Evolutionary conservation across 495 filamentous ascomycete species (phyloP), one percentile per base, ranked within the genome.

Genomic region (Aspergillus leporis): DNA sequence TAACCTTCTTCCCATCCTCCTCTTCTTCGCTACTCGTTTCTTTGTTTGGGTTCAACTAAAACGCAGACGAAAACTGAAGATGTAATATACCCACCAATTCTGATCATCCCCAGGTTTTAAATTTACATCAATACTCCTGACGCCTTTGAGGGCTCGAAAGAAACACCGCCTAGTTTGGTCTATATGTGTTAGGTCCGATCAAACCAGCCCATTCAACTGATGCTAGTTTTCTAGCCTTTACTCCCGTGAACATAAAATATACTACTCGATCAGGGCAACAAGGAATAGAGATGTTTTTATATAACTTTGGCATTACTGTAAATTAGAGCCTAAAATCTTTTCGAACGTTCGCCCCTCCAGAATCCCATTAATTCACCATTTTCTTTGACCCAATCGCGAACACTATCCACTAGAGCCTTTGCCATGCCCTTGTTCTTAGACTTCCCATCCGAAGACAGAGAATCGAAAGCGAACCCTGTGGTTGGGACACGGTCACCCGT

Each of bases 361-460:
- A 89, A 75, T 0, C 92, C 92, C 72, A 91, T 81, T 54, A 89
- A 65, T 66, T 90, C 85, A 21, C 84, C 87, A 31, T 86, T 85
- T 62, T 92, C 87, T 21, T 82, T 84, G 31, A 93, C 82, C 79
- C 83, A 91, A 18, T 88, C 85, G 50, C 87, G 81, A 16, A 90
- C 78, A 34, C 83, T 83, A 69, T 94, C 91, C 38, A 98, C 90
- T 59, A 92, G 75, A 10, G 91, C 90, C 75, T 97, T 97, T 18
- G 90, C 88, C 87, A 98, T 89, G 3, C 93, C 93, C 60, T 91
- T 88, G 51, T 86, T 86, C 61, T 84, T 86, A 18, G 66, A 73
- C 54, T 81, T 84, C 59, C 77, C 78, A 34, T 75, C 78, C 31
- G 78, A 74, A 28, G 67, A 68, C 10, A 71, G 71, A 1, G 76